Percentiles rank a stretch among this genome's conserved stretches.
These are phyloP conservation scores for Salpingoeca rosetta DNA, from an alignment of 78 protist species.

Conservation along the genomic window DNA sequence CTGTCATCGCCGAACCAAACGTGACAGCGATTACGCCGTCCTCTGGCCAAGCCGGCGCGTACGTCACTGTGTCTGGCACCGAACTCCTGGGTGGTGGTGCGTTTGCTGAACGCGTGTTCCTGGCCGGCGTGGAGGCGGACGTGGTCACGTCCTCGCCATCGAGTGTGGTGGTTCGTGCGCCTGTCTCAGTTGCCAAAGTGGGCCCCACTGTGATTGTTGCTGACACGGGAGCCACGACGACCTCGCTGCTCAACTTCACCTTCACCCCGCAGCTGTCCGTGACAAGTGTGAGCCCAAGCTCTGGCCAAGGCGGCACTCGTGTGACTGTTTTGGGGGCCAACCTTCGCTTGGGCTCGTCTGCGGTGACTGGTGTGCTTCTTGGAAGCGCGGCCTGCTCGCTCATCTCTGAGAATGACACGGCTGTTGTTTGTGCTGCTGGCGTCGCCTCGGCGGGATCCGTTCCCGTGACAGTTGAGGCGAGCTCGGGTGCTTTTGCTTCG, in stretches of 20 bases:
- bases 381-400: background rate
- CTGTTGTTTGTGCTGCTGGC: background rate
- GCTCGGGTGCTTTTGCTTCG: background rate
- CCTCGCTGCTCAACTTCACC: background rate
- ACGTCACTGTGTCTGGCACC: background rate
- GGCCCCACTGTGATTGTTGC: background rate
- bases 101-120: background rate
- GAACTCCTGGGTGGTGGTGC: background rate
- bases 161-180: background rate
- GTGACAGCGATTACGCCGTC: background rate
- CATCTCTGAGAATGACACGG: background rate
- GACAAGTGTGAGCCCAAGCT: background rate
- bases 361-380: background rate
- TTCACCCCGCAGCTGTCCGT: background rate
- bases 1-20: background rate
- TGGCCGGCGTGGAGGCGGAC: background rate
- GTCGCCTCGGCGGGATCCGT: background rate
- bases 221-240: background rate
- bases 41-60: background rate
- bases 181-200: background rate
- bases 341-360: background rate
- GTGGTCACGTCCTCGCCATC: background rate
- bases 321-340: background rate
- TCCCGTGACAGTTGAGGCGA: background rate
- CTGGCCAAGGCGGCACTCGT: background rate